Evolutionary conservation across 805 yeast species (phyloP).

Genomic region (Citeromyces nyonsensis): DNA sequence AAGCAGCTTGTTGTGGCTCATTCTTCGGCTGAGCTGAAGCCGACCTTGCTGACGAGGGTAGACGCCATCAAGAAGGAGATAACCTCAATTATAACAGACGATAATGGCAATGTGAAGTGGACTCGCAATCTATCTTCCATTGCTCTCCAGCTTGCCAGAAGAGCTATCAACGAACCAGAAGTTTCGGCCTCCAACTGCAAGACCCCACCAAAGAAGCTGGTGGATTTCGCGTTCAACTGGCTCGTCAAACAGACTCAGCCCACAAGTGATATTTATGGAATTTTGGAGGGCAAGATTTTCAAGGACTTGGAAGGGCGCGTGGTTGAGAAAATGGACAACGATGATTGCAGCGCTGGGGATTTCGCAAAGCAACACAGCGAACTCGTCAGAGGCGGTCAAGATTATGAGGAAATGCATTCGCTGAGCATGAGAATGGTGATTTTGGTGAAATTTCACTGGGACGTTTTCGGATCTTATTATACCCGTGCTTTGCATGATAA

Average conservation of each 20-base stretch:
- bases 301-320: constrained; percentile 23
- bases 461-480: constrained; percentile 20
- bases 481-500: not conserved
- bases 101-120: constrained; percentile 82
- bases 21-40: constrained; percentile 12
- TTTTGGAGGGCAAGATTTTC: constrained; percentile 56
- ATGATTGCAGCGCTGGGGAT: constrained; percentile 25
- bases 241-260: constrained; percentile 80
- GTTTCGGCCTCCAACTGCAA: constrained; percentile 1
- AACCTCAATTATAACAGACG: constrained; percentile 68
- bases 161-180: constrained; percentile 5
- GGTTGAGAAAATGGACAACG: constrained; percentile 8
- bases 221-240: constrained; percentile 64
- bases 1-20: constrained; percentile 40
- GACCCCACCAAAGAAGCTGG: constrained; percentile 19
- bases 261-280: constrained; percentile 54
- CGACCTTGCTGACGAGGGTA: constrained; percentile 19
- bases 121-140: constrained; percentile 65
- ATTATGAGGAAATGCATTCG: no score
- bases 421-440: constrained; percentile 47
- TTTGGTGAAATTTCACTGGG: constrained; percentile 67
- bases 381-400: no score
- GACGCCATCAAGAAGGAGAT: constrained; percentile 51
- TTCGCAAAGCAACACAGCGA: constrained; percentile 19
- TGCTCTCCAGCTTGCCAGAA: constrained; percentile 48